Percentiles rank a stretch among this genome's conserved stretches.
phyloP scores from a whole-genome alignment of 257 asterid species.

The Plantago elongata region DNA sequence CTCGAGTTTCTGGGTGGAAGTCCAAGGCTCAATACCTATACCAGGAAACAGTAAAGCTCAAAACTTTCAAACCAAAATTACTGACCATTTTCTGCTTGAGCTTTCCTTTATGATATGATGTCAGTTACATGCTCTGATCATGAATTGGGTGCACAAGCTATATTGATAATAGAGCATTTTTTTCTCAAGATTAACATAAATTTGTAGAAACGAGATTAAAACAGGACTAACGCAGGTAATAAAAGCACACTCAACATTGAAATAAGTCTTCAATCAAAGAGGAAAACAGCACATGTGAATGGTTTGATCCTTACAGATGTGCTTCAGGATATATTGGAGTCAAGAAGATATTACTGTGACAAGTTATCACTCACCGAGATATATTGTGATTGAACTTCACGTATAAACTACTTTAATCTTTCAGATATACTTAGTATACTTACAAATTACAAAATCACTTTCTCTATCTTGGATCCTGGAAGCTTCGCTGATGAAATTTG shows the following conservation, averaged over 20 bases:
- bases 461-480: no score
- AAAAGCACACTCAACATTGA: not conserved
- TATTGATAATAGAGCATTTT: not conserved
- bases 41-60: not conserved
- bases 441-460: no score
- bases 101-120: not conserved
- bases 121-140: not conserved
- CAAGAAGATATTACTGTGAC: no score
- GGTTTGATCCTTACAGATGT: not conserved
- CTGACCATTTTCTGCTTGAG: not conserved
- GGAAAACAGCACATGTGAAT: not conserved
- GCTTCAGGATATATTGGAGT: no score
- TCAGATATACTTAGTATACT: no score
- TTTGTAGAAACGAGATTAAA: not conserved
- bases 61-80: not conserved
- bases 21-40: slow-evolving; percentile 9
- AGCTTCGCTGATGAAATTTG: no score
- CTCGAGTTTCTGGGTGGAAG: not conserved
- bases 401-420: no score
- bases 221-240: not conserved
- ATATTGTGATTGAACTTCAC: no score
- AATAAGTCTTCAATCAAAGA: not conserved
- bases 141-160: slow-evolving; percentile 1
- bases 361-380: no score
- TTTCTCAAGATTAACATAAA: not conserved